phyloP scores from a whole-genome alignment of 164 flowering plant species.

The Sedum album region DNA sequence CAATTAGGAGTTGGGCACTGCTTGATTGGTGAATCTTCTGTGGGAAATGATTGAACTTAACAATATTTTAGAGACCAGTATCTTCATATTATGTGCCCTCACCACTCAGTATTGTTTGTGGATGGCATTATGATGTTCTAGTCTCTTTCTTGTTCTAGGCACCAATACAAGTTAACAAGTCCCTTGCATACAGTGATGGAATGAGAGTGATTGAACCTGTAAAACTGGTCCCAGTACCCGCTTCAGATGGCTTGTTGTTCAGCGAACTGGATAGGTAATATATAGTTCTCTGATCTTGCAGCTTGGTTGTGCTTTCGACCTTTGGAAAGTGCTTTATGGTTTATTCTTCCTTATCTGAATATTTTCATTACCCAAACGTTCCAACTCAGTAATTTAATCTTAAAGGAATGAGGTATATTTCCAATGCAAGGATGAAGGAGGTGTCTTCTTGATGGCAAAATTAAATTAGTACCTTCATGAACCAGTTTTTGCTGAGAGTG shows the following conservation, averaged over 20 bases:
- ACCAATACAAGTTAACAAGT: slow-evolving; percentile 8
- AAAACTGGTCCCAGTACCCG: slow-evolving; percentile 2
- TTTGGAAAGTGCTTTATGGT: neutral
- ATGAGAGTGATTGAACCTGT: slow-evolving; percentile 10
- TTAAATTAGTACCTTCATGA: no score
- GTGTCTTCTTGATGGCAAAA: no score
- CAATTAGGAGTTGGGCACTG: neutral
- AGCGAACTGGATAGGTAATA: slow-evolving; percentile 8
- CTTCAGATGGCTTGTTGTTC: slow-evolving; percentile 9
- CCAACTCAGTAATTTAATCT: no score
- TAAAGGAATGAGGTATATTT: no score
- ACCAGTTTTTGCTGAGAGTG: no score
- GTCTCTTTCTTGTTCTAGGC: neutral
- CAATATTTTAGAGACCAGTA: neutral
- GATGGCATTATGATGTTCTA: neutral
- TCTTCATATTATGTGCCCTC: neutral
- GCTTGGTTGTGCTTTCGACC: neutral
- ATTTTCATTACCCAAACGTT: no score
- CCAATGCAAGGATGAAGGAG: no score
- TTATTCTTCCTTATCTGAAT: neutral
- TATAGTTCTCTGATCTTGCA: neutral
- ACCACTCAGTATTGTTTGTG: neutral
- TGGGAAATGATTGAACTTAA: neutral
- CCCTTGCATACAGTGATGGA: slow-evolving; percentile 8
- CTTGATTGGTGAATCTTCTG: neutral